Evolutionary conservation across 1,284 basidiomycete genomes (phyloP).

Genomic region (Sporisorium iseilematis-ciliati): DNA sequence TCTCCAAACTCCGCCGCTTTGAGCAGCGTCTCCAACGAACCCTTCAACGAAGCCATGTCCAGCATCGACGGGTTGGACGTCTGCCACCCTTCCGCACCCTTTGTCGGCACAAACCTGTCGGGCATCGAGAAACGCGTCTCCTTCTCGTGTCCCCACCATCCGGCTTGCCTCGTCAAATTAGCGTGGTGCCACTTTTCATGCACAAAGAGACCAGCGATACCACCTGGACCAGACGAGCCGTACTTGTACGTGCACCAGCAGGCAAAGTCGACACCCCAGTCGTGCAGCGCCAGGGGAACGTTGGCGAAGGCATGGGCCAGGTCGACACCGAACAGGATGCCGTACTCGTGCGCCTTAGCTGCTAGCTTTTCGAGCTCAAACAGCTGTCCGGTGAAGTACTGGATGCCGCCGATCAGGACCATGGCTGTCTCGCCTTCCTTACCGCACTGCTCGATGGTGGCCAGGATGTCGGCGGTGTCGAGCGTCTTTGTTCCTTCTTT

Average conservation of each 20-base stretch:
- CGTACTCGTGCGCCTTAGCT: conserved; percentile 79
- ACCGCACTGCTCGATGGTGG: conserved; percentile 74
- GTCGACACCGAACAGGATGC: conserved; percentile 93
- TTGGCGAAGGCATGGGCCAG: conserved; percentile 96
- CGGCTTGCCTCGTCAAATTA: conserved; percentile 77
- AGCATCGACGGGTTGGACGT: conserved; percentile 92
- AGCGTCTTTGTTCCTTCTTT: conserved; percentile 86
- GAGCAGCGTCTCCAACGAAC: conserved; percentile 60
- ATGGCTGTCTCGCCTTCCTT: conserved; percentile 62
- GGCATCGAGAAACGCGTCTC: conserved; percentile 92
- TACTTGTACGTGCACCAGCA: conserved; percentile 75
- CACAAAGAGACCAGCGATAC: conserved; percentile 90
- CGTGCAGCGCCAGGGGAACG: conserved; percentile 86
- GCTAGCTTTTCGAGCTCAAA: conserved; percentile 90
- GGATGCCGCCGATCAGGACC: conserved; percentile 71
- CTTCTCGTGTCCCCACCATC: conserved; percentile 97
- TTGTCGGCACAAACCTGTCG: conserved; percentile 82
- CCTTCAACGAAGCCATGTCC: conserved; percentile 73
- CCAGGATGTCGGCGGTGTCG: conserved; percentile 88
- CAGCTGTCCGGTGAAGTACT: conserved; percentile 97
- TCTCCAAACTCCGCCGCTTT: conserved; percentile 31
- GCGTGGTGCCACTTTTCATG: conserved; percentile 77
- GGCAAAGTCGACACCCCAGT: conserved; percentile 96
- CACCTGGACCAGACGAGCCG: conserved; percentile 93
- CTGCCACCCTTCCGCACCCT: conserved; percentile 93